Evolutionary conservation across 2,329 filamentous ascomycete species (phyloP), one percentile per base, ranked within the genome.

Genomic region (Botrytis sinoallii): DNA sequence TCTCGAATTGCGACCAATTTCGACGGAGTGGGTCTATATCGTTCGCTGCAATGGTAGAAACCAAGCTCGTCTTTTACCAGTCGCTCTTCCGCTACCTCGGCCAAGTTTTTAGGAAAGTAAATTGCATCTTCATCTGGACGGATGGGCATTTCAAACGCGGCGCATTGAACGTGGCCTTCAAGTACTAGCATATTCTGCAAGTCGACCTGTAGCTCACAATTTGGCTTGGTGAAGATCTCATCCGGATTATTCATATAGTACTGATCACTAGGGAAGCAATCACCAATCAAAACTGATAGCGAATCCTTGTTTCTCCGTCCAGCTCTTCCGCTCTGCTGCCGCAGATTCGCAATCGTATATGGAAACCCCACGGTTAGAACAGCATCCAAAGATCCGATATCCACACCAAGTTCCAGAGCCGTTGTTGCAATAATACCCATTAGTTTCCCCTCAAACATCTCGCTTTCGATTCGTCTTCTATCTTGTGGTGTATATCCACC

Each of bases 241-340:
- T 96, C 92, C 0, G 96, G 96, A 76, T 98, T 97, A 75, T 93
- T 90, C 96, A 99, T 99, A 82, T 97, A 99, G 81, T 97, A 91
- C 81, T 99, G 96, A 81, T 99, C 96, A 0, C 93, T 94, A 4
- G 95, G 91, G 77, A 96, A 97, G 76, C 90, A 90, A 80, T 98
- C 95, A 3, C 95, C 96, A 0, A 99, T 89, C 0, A 99, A 85
- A 3, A 99, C 90, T 0, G 94, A 97, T 4, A 99, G 85, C 0
- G 95, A 97, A 82, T 99, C 96, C 80, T 93, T 97, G 81, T 98
- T 98, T 74, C 95, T 88, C 74, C 96, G 89, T 20, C 96, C 96
- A 32, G 96, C 96, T 79, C 96, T 90, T 22, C 96, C 96, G 79
- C 94, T 97, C 82, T 99, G 96, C 81, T 99, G 96, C 16, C 96